A percentile compares a stretch with the other conserved stretches of the same genome.
Conservation (phyloP, 2,329 filamentous ascomycete species). For the Pseudogymnoascus sp. region DNA sequence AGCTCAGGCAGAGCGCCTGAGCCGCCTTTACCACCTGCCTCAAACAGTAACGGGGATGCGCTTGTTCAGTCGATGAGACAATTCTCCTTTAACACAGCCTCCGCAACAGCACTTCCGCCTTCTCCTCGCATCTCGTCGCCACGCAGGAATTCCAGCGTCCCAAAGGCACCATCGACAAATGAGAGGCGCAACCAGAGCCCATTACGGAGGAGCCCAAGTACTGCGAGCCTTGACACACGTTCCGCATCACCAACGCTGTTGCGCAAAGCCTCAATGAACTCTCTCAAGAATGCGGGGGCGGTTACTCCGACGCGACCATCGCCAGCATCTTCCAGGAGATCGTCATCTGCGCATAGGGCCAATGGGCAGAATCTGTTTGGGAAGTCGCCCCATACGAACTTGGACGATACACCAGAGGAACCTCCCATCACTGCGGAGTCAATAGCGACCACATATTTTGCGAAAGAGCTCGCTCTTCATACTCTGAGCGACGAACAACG, state of each 20-base stretch:
- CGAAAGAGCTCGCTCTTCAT: conserved; percentile 28
- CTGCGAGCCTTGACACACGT: conserved; percentile 37
- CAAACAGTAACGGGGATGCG: conserved; percentile 23
- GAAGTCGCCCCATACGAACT: conserved; percentile 35
- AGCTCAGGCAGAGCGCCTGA: conserved; percentile 7
- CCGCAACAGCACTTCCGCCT: conserved; percentile 12
- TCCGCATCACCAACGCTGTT: conserved; percentile 37
- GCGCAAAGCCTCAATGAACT: conserved; percentile 39
- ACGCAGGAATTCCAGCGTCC: conserved; percentile 2
- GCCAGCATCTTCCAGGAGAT: conserved; percentile 34
- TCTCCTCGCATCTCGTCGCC: not conserved
- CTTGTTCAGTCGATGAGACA: conserved; percentile 40
- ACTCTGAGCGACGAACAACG: conserved; percentile 21
- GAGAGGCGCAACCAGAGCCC: conserved; percentile 22
- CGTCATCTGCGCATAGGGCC: conserved; percentile 39
- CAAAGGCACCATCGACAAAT: conserved; percentile 7
- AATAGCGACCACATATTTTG: conserved; percentile 31
- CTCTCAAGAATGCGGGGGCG: conserved; percentile 35
- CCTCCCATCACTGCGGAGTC: conserved; percentile 43
- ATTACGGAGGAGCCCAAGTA: conserved; percentile 36
- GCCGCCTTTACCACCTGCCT: conserved; percentile 14
- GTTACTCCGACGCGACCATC: conserved; percentile 33
- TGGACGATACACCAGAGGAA: conserved; percentile 28
- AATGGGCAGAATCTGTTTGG: conserved; percentile 31
- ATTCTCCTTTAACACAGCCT: conserved; percentile 29